phyloP scores from a whole-genome alignment of 495 filamentous ascomycete species.

The Pyrenula aspistea region DNA sequence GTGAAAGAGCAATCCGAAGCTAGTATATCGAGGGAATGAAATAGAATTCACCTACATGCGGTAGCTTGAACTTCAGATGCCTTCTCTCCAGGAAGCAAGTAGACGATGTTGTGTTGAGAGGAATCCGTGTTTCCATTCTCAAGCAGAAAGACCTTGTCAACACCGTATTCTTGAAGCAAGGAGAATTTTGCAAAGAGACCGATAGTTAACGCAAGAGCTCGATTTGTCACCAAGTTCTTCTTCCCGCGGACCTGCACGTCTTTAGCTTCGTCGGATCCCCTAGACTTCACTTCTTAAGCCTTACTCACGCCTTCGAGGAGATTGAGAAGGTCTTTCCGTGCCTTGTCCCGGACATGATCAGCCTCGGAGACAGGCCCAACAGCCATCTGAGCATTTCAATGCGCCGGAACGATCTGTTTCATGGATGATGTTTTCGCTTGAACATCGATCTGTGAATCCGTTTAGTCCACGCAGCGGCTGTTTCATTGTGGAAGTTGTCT shows the following conservation, averaged over 20 bases:
- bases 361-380: constrained; percentile 67
- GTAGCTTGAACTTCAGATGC: constrained; percentile 68
- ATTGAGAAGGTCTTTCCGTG: constrained; percentile 72
- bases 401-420: background rate
- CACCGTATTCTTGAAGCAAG: constrained; percentile 80
- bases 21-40: constrained; percentile 1
- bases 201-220: constrained; percentile 76
- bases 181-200: constrained; percentile 92
- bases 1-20: constrained; percentile 1
- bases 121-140: constrained; percentile 90
- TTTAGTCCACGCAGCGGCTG: background rate
- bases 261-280: constrained; percentile 16
- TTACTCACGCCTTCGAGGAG: constrained; percentile 86
- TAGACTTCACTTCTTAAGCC: constrained; percentile 13
- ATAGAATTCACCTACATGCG: constrained; percentile 58
- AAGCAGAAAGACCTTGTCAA: constrained; percentile 90
- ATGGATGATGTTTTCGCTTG: background rate
- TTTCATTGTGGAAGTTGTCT: background rate
- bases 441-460: background rate
- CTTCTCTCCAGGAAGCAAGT: constrained; percentile 81
- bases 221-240: constrained; percentile 94
- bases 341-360: constrained; percentile 69
- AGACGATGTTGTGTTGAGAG: constrained; percentile 90
- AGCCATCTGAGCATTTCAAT: constrained; percentile 27
- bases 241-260: constrained; percentile 75